A percentile compares a stretch with the other conserved stretches of the same genome.
phyloP scores from a whole-genome alignment of 805 yeast species.

The Dipodascus albidus region DNA sequence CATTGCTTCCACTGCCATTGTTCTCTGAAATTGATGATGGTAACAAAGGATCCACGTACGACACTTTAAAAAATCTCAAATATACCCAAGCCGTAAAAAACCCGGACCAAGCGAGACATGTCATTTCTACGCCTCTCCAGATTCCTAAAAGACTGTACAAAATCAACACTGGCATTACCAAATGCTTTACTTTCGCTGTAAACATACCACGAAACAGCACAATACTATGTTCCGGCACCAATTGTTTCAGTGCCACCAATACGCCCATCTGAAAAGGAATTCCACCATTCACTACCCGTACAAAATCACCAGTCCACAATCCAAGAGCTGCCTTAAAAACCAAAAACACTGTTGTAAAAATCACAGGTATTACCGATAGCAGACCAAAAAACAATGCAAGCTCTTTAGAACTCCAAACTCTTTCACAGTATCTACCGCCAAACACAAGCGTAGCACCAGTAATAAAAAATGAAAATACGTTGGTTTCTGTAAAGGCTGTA shows the following conservation, averaged over 20 bases:
- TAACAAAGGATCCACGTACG: slow-evolving; percentile 40
- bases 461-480: slow-evolving; percentile 28
- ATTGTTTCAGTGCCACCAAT: slow-evolving; percentile 53
- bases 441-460: slow-evolving; percentile 32
- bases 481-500: slow-evolving; percentile 36
- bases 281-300: slow-evolving; percentile 37
- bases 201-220: slow-evolving; percentile 35
- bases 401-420: slow-evolving; percentile 50
- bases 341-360: slow-evolving; percentile 24
- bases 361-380: slow-evolving; percentile 28
- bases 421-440: slow-evolving; percentile 55
- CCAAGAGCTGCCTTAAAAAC: slow-evolving; percentile 12
- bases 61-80: slow-evolving; percentile 62
- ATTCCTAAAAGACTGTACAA: slow-evolving; percentile 19
- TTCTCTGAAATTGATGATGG: slow-evolving; percentile 23
- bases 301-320: slow-evolving; percentile 14
- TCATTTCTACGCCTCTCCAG: slow-evolving; percentile 7
- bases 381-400: slow-evolving; percentile 36
- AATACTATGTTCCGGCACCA: slow-evolving; percentile 50
- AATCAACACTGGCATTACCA: slow-evolving; percentile 30
- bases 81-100: slow-evolving; percentile 70
- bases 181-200: slow-evolving; percentile 32
- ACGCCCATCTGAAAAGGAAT: slow-evolving; percentile 46
- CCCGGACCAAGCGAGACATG: slow-evolving; percentile 26
- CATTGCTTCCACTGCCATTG: slow-evolving; percentile 1